Evolutionary conservation across 192 early-diverging fungal species (phyloP), one percentile per base, ranked within the genome.

Genomic region (Piromyces finnis): DNA sequence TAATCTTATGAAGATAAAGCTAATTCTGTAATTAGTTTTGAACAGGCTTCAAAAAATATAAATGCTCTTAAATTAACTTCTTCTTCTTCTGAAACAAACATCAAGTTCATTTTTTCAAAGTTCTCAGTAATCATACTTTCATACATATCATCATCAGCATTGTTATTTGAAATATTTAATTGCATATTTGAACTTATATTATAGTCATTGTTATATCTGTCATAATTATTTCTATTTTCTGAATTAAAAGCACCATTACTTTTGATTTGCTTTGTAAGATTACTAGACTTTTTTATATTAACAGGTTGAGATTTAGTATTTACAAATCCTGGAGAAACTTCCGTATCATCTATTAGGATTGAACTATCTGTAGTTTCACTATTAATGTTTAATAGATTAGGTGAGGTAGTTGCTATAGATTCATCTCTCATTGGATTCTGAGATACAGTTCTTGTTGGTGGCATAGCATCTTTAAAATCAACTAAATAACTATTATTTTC

Each of bases 31-130:
- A 99, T 98, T 59, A 99, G 86, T 84, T 89, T 90, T 79, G 92
- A 92, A 84, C 97, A 99, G 2, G 97, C 94, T 80, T 99, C 95
- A 84, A 98, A 95, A 85, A 99, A 99, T 17, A 94, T 94, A 83
- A 96, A 96, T 18, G 91, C 81, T 78, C 89, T 81, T 86, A 88
- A 83, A 87, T 85, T 83, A 77, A 85, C 83, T 78, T 77, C 28
- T 82, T 77, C 29, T 77, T 29, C 82, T 79, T 82, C 30, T 78
- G 80, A 29, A 80, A 36, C 32, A 78, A 30, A 80, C 79, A 80
- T 78, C 78, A 41, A 78, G 29, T 80, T 41, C 79, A 80, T 80
- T 78, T 79, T 32, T 22, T 28, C 80, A 77, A 79, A 30, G n/a
- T 79, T 32, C 7, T 2, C 36, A 0, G 51, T 26, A 79, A 77